Percentiles rank a stretch among this genome's conserved stretches.
phyloP scores from a whole-genome alignment of 2,329 filamentous ascomycete species.

The Colletotrichum sp. region DNA sequence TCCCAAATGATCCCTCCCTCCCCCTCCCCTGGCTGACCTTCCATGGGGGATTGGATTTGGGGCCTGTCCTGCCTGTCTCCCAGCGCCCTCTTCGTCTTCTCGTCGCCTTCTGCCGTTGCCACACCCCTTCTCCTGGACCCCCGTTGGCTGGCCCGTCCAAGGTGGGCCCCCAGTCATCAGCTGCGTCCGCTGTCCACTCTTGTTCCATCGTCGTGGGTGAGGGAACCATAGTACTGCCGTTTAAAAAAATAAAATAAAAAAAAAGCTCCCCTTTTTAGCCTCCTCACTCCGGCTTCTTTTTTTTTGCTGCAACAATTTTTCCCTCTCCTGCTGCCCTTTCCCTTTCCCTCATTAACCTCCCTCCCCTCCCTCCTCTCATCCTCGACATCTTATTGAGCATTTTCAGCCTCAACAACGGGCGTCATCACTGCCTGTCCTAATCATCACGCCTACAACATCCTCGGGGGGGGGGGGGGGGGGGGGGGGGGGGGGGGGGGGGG shows the following conservation, averaged over 20 bases:
- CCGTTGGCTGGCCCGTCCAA: slow-evolving; percentile 11
- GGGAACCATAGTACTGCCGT: not conserved
- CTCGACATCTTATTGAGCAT: not conserved
- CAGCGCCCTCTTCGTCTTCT: not conserved
- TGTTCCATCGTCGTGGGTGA: slow-evolving; percentile 5
- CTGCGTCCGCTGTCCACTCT: slow-evolving; percentile 11
- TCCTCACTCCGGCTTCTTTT: slow-evolving; percentile 18
- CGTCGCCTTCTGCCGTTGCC: slow-evolving; percentile 18
- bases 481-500: too few relatives aligned
- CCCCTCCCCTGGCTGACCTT: not conserved
- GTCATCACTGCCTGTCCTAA: too few relatives aligned
- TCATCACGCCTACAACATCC: too few relatives aligned
- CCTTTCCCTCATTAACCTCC: slow-evolving; percentile 18
- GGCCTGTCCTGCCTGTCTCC: not conserved
- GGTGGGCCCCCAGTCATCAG: slow-evolving; percentile 14
- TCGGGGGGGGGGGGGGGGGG: too few relatives aligned
- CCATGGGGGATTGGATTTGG: not conserved
- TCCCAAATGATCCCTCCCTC: not conserved
- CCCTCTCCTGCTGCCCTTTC: slow-evolving; percentile 16
- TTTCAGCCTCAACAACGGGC: slow-evolving; percentile 6
- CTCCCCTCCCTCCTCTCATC: slow-evolving; percentile 9
- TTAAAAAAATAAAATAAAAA: not conserved
- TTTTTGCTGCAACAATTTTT: slow-evolving; percentile 10
- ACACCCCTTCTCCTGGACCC: not conserved
- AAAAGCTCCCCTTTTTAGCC: slow-evolving; percentile 20